Base-by-base conservation (phyloP, 179 eudicot genomes). In the Beta corolliflora region DNA sequence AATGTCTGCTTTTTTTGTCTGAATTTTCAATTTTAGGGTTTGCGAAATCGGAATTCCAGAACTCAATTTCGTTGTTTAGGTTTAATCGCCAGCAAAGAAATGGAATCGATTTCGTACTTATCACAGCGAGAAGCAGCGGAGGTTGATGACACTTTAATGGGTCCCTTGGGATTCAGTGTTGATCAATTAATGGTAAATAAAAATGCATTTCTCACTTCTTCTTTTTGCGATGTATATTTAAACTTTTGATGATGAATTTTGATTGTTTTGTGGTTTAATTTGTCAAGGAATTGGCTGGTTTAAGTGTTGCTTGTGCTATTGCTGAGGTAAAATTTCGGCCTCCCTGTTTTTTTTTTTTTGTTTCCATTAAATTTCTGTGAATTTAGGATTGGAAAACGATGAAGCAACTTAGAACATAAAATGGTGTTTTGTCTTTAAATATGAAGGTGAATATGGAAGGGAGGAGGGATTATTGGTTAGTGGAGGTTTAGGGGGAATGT, bases 251-350 rank as follows among this genome's bases (percentile, higher is more conserved):
- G 71, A 68, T 82, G 66, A 79, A 41, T 85, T 46, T 21, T 14
- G 6, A 46, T 41, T 21, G 3, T 41, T 45, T 64, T 4, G 12
- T 4, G 3, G 11, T 50, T 65, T 72, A 0, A 50, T 76, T 67
- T 84, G 36, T 15, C 9, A 48, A 94, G 99, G 99, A 96, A 83
- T 84, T 96, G 92, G 99, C 99, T 79, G 99, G 99, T 66, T 83
- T 96, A 83, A 96, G 99, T 77, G 98, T 94, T 76, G 99, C 99
- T 54, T 84, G 91, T 54, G 92, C 99, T 46, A 91, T 96, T 52
- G 94, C 94, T 9, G 97, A 96, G 99, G 99, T 94, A 75, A 80
- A 66, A 19, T 61, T 64, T 10, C 52, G 11, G 21, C 3, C 23
- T 50, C 23, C 7, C 11, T 54, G 64, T n/a, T n/a, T n/a, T n/a